Percentiles rank a stretch among this genome's conserved stretches.
Conservation (phyloP, 257 asterid genomes). For the Striga asiatica region DNA sequence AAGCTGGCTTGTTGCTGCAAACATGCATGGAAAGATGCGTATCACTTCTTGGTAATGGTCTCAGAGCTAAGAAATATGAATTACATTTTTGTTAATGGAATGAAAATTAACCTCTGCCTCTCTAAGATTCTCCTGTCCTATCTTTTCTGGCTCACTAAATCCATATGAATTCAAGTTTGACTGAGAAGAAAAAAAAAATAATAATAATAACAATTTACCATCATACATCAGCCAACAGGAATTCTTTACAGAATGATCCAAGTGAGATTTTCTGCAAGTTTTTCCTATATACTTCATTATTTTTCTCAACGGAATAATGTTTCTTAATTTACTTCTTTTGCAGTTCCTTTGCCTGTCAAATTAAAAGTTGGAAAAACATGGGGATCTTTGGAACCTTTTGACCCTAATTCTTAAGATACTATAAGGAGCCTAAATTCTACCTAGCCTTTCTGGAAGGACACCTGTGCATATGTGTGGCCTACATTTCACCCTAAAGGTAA, state of each 20-base stretch:
- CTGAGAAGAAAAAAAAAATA: too few relatives aligned
- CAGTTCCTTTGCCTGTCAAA: slow-evolving; percentile 92
- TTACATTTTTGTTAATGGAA: slow-evolving; percentile 1
- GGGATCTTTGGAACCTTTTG: slow-evolving; percentile 84
- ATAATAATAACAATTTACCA: too few relatives aligned
- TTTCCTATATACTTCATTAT: background rate
- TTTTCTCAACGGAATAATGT: background rate
- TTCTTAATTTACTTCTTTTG: slow-evolving; percentile 13
- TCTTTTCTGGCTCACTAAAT: too few relatives aligned
- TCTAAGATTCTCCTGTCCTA: background rate
- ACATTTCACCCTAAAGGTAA: slow-evolving; percentile 18
- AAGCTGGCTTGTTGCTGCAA: slow-evolving; percentile 65
- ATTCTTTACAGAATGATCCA: background rate
- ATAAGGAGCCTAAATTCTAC: background rate
- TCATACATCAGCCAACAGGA: too few relatives aligned
- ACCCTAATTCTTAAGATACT: slow-evolving; percentile 28
- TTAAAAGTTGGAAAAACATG: slow-evolving; percentile 82
- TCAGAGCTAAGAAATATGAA: background rate
- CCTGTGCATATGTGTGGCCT: background rate
- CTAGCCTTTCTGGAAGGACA: slow-evolving; percentile 7
- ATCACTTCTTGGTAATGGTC: slow-evolving; percentile 63
- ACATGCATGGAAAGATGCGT: slow-evolving; percentile 82
- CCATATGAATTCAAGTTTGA: too few relatives aligned
- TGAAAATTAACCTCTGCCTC: background rate
- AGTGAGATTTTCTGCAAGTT: slow-evolving; percentile 2